Base-by-base conservation (phyloP, 1,284 basidiomycete species). In the Mycena sp. region DNA sequence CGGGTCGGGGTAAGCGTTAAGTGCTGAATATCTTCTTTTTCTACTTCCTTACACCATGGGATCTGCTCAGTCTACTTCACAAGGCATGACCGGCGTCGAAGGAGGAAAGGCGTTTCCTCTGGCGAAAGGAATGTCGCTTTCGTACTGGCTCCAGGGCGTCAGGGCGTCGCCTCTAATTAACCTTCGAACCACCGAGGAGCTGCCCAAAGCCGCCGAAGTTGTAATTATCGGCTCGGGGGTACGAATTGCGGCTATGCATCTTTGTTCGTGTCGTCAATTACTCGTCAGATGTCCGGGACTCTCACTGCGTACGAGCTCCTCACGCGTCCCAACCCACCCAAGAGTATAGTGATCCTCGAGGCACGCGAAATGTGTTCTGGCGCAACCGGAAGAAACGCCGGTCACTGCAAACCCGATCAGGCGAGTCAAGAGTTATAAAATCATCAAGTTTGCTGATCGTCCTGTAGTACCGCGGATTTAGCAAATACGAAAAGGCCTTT, bases 201-300 rank as follows among this genome's bases (percentile, higher is more conserved):
- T 73, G 3, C 69, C 72, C 14, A n/a, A 41, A 17, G 28, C 53
- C 14, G 69, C 67, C 10, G 71, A 71, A n/a, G 64, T 70, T 4
- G 70, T 70, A 12, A 70, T 73, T 26, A 70, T 73, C 46, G 71
- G 72, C 12, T 67, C 70, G 40, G 72, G 72, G 38, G 65, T 72
- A 32, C 35, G 67, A 7, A 2, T 16, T 32, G 3, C 41, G 6
- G 3, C 9, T 2, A 26, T 50, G 12, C 11, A 10, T 14, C 12
- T 16, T 61, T 17, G 4, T 17, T 21, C 2, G 1, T 49, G 19
- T 40, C 4, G 14, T 17, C 40, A 16, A 11, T 41, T 14, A 6
- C 5, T 50, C 4, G 11, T 5, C 25, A 66, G 62, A 67, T 71
- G 30, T 63, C 71, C 12, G 70, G 71, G 9, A 64, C 67, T 11